phyloP scores from a whole-genome alignment of 306 rosid species.

The Fragaria vesca region DNA sequence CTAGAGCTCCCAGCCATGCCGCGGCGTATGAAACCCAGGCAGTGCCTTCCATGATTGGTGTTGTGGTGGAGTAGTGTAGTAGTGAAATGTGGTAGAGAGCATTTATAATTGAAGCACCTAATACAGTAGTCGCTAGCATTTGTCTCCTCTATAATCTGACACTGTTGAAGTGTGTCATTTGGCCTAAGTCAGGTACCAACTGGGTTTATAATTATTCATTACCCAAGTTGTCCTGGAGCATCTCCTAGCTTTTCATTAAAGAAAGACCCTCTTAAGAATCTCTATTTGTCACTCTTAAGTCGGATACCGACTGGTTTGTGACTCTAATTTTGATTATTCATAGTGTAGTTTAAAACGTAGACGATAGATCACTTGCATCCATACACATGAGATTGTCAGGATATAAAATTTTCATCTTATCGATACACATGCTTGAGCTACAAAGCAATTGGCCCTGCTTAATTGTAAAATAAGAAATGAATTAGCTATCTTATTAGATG shows the following conservation, averaged over 20 bases:
- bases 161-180: neutral
- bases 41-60: slow-evolving; percentile 17
- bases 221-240: neutral
- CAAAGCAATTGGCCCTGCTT: neutral
- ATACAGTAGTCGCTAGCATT: neutral
- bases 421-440: too few species aligned
- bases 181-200: neutral
- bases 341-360: too few species aligned
- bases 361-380: too few species aligned
- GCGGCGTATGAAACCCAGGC: slow-evolving; percentile 37
- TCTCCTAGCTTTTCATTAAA: too few species aligned
- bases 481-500: neutral
- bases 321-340: too few species aligned
- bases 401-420: too few species aligned
- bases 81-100: neutral
- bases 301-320: too few species aligned
- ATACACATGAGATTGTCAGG: too few species aligned
- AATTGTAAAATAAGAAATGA: neutral
- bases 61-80: neutral
- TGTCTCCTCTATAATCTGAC: neutral
- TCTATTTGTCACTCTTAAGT: too few species aligned
- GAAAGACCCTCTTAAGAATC: too few species aligned
- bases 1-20: slow-evolving; percentile 38
- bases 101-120: too few species aligned
- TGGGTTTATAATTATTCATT: neutral